A percentile compares a stretch with the other conserved stretches of the same genome.
phyloP scores from a whole-genome alignment of 371 early-diverging fungal genomes.

The Rhizomucor pusillus region DNA sequence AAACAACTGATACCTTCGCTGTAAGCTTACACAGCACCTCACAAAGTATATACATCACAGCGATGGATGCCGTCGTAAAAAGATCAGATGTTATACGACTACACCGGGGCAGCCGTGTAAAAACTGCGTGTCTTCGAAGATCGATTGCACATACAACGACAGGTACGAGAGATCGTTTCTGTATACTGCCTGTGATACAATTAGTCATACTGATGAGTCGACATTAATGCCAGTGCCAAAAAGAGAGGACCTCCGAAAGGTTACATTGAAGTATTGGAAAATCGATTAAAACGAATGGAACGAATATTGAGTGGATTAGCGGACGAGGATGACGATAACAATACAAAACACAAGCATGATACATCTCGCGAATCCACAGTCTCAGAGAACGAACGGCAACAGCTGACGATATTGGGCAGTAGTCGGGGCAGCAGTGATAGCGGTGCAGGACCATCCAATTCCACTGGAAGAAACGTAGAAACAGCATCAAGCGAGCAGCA shows the following conservation, averaged over 20 bases:
- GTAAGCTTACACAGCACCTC: not conserved
- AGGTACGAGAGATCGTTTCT: slow-evolving; percentile 11
- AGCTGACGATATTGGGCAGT: not conserved
- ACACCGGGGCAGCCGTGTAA: slow-evolving; percentile 14
- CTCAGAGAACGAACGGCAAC: not conserved
- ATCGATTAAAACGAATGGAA: slow-evolving; percentile 66
- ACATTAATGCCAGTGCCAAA: slow-evolving; percentile 22
- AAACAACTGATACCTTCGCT: not conserved
- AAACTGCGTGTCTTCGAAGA: slow-evolving; percentile 13
- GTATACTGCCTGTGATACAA: not conserved
- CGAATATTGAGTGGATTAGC: slow-evolving; percentile 49
- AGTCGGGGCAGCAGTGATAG: not conserved
- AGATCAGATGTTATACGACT: slow-evolving; percentile 23
- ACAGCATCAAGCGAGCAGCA: not conserved
- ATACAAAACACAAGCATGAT: not conserved
- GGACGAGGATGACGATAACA: slow-evolving; percentile 13
- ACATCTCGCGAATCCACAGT: not conserved
- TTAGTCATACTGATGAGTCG: too few species aligned
- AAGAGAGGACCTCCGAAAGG: slow-evolving; percentile 41
- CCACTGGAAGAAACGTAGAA: slow-evolving; percentile 2
- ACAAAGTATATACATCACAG: slow-evolving; percentile 5
- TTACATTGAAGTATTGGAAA: slow-evolving; percentile 68
- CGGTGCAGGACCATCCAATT: not conserved
- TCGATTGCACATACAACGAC: slow-evolving; percentile 29
- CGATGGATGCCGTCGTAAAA: slow-evolving; percentile 30